A percentile compares a stretch with the other conserved stretches of the same genome.
These are phyloP conservation scores for Kodamaea anthophila DNA, from an alignment of 1,139 yeast genomes.

Conservation along the genomic window DNA sequence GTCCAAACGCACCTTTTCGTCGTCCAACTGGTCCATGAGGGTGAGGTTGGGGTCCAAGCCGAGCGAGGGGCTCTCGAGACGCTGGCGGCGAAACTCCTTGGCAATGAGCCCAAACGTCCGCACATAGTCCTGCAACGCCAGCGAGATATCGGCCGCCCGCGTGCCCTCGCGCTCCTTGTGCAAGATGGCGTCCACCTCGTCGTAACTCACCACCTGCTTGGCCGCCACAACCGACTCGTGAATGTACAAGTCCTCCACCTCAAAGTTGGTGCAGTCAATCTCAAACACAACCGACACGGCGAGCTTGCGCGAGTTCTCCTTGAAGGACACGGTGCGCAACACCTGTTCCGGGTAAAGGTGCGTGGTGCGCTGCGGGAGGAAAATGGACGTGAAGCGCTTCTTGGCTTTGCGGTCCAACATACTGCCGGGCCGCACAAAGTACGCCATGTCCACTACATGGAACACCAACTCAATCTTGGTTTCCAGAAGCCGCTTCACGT, in stretches of 20 bases:
- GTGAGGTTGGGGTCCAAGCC: slow-evolving; percentile 55
- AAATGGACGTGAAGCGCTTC: slow-evolving; percentile 85
- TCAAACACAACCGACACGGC: slow-evolving; percentile 80
- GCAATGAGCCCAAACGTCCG: slow-evolving; percentile 62
- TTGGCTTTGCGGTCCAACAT: slow-evolving; percentile 82
- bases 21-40: slow-evolving; percentile 75
- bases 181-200: slow-evolving; percentile 43
- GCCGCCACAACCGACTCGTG: slow-evolving; percentile 71
- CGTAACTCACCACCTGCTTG: slow-evolving; percentile 46
- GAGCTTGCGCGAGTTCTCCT: slow-evolving; percentile 54
- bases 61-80: slow-evolving; percentile 49
- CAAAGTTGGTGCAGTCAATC: slow-evolving; percentile 67
- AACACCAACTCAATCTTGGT: slow-evolving; percentile 68
- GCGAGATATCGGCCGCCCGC: slow-evolving; percentile 29
- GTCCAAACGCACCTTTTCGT: slow-evolving; percentile 67
- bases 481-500: slow-evolving; percentile 54
- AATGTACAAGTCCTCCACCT: slow-evolving; percentile 70
- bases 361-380: slow-evolving; percentile 72
- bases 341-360: slow-evolving; percentile 67
- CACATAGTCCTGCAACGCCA: slow-evolving; percentile 63
- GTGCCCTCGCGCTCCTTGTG: slow-evolving; percentile 15
- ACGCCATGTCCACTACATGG: slow-evolving; percentile 77
- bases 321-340: slow-evolving; percentile 56
- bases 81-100: slow-evolving; percentile 64
- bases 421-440: slow-evolving; percentile 65